Conservation (phyloP, 129 eudicot genomes). For the Artemisia annua region DNA sequence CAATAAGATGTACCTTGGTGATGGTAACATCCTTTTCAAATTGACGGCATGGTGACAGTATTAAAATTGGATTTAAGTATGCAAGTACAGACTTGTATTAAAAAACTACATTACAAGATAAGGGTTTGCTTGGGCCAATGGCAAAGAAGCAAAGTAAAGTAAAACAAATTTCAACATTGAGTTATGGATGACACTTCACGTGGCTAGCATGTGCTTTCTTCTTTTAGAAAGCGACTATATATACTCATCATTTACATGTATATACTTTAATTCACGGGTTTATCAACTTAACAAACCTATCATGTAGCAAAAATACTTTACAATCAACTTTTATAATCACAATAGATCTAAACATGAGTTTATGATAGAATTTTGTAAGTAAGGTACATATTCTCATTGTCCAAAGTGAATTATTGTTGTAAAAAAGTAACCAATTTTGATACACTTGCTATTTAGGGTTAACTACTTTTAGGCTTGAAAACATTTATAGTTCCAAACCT, state of each 20-base stretch:
- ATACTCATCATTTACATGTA: not conserved
- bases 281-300: not conserved
- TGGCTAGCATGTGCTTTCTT: conserved; percentile 30
- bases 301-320: not conserved
- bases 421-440: too few relatives aligned
- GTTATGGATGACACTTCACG: conserved; percentile 23
- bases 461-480: too few relatives aligned
- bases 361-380: too few relatives aligned
- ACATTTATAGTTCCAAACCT: too few relatives aligned
- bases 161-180: conserved; percentile 5
- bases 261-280: too few relatives aligned
- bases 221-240: conserved; percentile 32
- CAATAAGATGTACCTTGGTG: not conserved
- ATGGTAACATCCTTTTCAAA: conserved; percentile 19
- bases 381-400: too few relatives aligned
- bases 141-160: conserved; percentile 25
- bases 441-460: too few relatives aligned
- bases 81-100: conserved; percentile 12
- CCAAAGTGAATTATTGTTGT: too few relatives aligned
- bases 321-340: too few relatives aligned
- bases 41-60: conserved; percentile 9
- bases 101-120: conserved; percentile 6
- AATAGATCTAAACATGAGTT: too few relatives aligned
- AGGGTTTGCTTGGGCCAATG: conserved; percentile 28
- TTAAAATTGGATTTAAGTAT: not conserved